Evolutionary conservation across 2,329 filamentous ascomycete genomes (phyloP).

Genomic region (Epichloe brachyelytri): DNA sequence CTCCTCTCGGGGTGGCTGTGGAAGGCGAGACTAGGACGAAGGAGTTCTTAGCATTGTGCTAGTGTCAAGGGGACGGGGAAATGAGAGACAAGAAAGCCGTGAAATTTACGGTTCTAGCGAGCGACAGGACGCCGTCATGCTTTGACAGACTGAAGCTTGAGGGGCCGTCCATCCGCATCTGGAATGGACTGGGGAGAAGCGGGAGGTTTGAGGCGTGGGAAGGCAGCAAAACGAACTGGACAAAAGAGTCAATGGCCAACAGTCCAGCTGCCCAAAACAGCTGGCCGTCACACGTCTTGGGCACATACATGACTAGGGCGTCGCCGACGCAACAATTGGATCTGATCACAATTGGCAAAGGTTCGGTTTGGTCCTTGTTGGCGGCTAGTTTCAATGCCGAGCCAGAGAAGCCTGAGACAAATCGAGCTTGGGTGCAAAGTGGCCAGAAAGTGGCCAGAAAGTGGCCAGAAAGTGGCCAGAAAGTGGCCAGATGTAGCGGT

Average conservation of each 20-base stretch:
- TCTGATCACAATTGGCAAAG: neutral
- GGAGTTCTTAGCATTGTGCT: neutral
- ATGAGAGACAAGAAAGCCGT: neutral
- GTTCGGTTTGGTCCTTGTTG: no score
- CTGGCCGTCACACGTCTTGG: neutral
- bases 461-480: no score
- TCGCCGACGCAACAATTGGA: neutral
- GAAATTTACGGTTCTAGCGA: neutral
- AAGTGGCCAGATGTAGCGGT: no score
- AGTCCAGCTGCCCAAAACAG: neutral
- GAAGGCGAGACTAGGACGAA: neutral
- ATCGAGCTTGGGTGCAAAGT: no score
- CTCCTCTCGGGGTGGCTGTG: neutral
- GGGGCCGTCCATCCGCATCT: slow-evolving; percentile 8
- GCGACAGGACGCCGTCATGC: neutral
- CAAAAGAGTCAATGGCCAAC: neutral
- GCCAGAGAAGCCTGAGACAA: neutral
- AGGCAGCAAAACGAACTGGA: no score
- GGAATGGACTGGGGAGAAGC: slow-evolving; percentile 4
- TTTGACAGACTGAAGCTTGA: slow-evolving; percentile 4
- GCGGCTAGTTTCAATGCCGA: no score
- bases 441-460: no score
- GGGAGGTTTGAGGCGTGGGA: no score
- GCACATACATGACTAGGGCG: neutral
- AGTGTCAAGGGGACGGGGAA: neutral